Evolutionary conservation across 371 early-diverging fungal species (phyloP).

Genomic region (Dichotomocladium elegans): DNA sequence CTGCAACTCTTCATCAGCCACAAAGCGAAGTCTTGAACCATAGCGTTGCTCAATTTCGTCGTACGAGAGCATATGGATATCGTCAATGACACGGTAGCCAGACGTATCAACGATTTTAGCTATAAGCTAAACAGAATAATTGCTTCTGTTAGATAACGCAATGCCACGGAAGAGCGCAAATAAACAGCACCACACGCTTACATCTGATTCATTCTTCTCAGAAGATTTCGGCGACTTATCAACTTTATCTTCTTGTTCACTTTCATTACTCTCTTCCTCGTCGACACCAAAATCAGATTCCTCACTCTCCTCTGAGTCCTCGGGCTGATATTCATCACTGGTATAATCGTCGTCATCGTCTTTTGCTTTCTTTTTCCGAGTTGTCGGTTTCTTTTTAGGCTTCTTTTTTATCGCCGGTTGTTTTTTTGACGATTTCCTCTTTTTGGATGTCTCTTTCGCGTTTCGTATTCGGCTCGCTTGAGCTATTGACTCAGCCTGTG

Average conservation of each 20-base stretch:
- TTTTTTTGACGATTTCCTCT: conserved; percentile 3
- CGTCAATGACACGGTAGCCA: conserved; percentile 5
- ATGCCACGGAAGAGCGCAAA: not conserved
- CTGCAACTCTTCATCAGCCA: conserved; percentile 23
- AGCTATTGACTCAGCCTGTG: not conserved
- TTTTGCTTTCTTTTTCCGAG: conserved; percentile 1
- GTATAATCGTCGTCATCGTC: not conserved
- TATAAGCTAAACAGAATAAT: not conserved
- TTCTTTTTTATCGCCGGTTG: conserved; percentile 5
- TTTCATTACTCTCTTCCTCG: conserved; percentile 3
- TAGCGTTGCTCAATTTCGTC: conserved; percentile 19
- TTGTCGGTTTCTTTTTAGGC: conserved; percentile 7
- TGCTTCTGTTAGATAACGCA: not conserved
- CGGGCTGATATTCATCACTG: conserved; percentile 1
- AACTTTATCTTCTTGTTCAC: conserved; percentile 4
- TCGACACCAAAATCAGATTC: conserved; percentile 17
- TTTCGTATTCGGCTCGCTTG: not conserved
- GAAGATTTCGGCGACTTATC: not conserved
- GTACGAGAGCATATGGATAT: conserved; percentile 13
- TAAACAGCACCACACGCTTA: not conserved
- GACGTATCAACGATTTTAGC: not conserved
- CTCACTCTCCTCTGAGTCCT: conserved; percentile 6
- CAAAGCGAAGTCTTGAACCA: conserved; percentile 15
- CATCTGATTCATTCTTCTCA: not conserved
- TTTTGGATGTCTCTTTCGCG: not conserved